phyloP scores from a whole-genome alignment of 495 filamentous ascomycete genomes.

The Opeltia flavorubescens region DNA sequence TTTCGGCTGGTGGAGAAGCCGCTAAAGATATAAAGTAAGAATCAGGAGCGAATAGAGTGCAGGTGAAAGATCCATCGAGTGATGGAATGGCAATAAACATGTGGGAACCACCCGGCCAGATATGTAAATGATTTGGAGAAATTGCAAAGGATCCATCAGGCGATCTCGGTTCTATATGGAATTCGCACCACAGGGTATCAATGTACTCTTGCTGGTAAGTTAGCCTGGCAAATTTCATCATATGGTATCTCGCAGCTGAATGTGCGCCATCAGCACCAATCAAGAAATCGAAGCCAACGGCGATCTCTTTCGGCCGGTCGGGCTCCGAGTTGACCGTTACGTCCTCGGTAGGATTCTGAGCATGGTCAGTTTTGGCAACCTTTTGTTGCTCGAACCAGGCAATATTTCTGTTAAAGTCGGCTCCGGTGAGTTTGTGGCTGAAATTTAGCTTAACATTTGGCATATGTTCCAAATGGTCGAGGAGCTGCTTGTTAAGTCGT shows the following conservation, averaged over 20 bases:
- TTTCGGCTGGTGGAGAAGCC: slow-evolving; percentile 28
- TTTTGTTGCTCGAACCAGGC: slow-evolving; percentile 72
- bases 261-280: slow-evolving; percentile 96
- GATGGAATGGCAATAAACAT: slow-evolving; percentile 98
- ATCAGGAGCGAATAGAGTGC: slow-evolving; percentile 77
- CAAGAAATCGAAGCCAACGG: slow-evolving; percentile 76
- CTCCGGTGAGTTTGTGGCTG: slow-evolving; percentile 78
- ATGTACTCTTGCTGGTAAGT: slow-evolving; percentile 92
- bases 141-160: slow-evolving; percentile 52
- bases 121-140: slow-evolving; percentile 85
- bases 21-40: slow-evolving; percentile 42
- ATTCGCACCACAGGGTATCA: slow-evolving; percentile 95
- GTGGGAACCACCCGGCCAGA: slow-evolving; percentile 83
- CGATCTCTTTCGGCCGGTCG: slow-evolving; percentile 41
- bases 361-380: slow-evolving; percentile 19
- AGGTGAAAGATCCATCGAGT: slow-evolving; percentile 81
- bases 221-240: slow-evolving; percentile 87
- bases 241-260: slow-evolving; percentile 72
- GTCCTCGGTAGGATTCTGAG: slow-evolving; percentile 12
- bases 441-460: slow-evolving; percentile 86
- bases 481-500: slow-evolving; percentile 67
- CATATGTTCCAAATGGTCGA: slow-evolving; percentile 69
- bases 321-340: slow-evolving; percentile 4
- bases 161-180: slow-evolving; percentile 54
- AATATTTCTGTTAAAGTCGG: slow-evolving; percentile 59